phyloP scores from a whole-genome alignment of 306 rosid species.

The Acmispon strigosus region DNA sequence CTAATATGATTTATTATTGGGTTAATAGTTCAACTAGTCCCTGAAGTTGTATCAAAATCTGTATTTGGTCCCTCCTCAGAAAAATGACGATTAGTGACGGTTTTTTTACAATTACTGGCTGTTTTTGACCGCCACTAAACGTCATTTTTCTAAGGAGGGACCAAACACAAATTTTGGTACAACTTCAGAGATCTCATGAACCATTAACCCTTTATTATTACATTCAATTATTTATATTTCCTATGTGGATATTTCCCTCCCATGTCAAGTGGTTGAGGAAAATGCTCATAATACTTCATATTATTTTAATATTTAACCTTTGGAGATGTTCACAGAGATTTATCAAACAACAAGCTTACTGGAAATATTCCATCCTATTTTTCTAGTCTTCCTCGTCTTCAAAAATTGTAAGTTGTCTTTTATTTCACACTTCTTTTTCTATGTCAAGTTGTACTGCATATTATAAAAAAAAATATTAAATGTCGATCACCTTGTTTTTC shows the following conservation, averaged over 20 bases:
- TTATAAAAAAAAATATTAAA: background rate
- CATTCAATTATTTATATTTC: background rate
- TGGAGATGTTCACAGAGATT: slow-evolving; percentile 46
- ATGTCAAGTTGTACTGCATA: background rate
- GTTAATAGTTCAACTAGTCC: too few species aligned
- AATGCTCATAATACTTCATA: background rate
- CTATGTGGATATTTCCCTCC: background rate
- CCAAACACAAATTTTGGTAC: too few species aligned
- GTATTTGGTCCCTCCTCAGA: too few species aligned
- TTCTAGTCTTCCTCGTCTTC: slow-evolving; percentile 62
- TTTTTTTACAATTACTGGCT: too few species aligned
- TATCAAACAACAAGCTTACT: slow-evolving; percentile 64
- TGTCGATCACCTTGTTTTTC: background rate
- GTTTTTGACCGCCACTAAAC: too few species aligned
- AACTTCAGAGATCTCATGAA: too few species aligned
- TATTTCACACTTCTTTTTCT: background rate
- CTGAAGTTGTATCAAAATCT: too few species aligned
- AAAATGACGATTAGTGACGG: too few species aligned
- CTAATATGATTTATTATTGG: background rate
- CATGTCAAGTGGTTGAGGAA: background rate
- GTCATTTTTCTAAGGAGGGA: too few species aligned
- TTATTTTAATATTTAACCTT: background rate
- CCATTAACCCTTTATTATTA: slow-evolving; percentile 6
- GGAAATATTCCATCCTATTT: slow-evolving; percentile 65
- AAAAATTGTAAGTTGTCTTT: slow-evolving; percentile 59